Evolutionary conservation across 2,329 filamentous ascomycete species (phyloP), one percentile per base, ranked within the genome.

Genomic region (Fusarium scirpi): DNA sequence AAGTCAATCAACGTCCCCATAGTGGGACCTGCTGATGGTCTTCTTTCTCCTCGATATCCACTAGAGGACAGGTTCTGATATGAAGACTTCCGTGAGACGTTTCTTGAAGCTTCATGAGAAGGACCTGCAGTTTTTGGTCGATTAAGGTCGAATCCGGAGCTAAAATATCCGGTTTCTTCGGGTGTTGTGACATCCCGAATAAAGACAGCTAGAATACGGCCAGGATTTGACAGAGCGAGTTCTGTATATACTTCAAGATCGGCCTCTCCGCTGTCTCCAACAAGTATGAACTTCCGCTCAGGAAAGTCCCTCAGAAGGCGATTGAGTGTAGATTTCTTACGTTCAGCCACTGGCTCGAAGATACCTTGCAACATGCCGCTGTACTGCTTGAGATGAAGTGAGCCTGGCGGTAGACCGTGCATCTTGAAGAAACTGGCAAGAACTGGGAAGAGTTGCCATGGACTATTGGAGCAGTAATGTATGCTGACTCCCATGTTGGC

Each of bases 381-480:
- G 80, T 99, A 99, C 71, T 97, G 94, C 80, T 99, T 99, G 71
- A 99, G 80, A 78, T 99, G 97, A 71, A 98, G 92, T 0, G 95
- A 98, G 0, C 96, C 97, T 1, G 88, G 88, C 0, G 96, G 96
- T 2, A 99, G 83, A 2, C 92, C 92, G 9, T 92, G 92, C 43
- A 91, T 81, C 70, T 90, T 89, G 79, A 98, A 97, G 78, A 92
- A 99, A 56, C 89, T 93, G 8, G 93, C 91, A 13, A 99, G 83
- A 4, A 98, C 89, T 0, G 96, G 96, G 74, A 93, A 99, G 9
- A 99, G 86, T 78, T 99, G 97, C 97, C 97, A 99, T 1, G 96
- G 96, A 53, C 95, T 97, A 80, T 99, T 99, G n/a, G 96, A 99
- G 70, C 97, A 97, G 79, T 99, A 99, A 78, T 99, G 97, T 55